Evolutionary conservation across 2,329 filamentous ascomycete species (phyloP), one percentile per base, ranked within the genome.

Genomic region (Exophiala alcalophila): DNA sequence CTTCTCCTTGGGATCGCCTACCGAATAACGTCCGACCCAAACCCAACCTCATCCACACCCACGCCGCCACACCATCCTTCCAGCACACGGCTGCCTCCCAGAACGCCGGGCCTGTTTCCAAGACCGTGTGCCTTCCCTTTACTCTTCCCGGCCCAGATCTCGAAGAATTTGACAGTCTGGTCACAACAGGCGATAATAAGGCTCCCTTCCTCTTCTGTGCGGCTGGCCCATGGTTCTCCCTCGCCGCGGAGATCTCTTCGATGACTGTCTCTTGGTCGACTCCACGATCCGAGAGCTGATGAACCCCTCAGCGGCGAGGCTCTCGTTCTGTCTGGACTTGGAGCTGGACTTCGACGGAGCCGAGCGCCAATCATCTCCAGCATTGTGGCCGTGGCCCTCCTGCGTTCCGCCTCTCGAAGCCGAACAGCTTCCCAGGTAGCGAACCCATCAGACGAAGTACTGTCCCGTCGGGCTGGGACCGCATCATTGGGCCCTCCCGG

Each of bases 181-280:
- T 97, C 90, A 59, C 89, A 95, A 29, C 87, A 85, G 11, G 90
- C 91, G 39, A 98, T 84, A 12, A 96, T 85, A 54, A 98, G 83
- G 61, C 89, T 94, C 0, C 86, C 87, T 56, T 91, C 86, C 52
- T 80, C 75, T 4, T 73, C 69, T 0, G 77, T 80, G 14, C 79
- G 71, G 35, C 68, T 70, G 50, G 72, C 72, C 64, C 71, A 75
- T 32, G 70, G 66, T n/a, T 72, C 72, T 43, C 74, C 74, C 58
- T 80, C 71, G 61, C 62, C 45, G 57, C 47, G 56, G 19, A 46
- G 32, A 18, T 41, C 36, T 29, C 42, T 18, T 23, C 43, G 29
- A 10, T 29, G 4, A 11, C 4, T 36, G 14, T 51, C 50, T 23
- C 41, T 28, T 24, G 29, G 27, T 20, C 33, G 38, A n/a, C 40